Conservation (phyloP, 2,329 filamentous ascomycete genomes). For the Cordyceps javanica region DNA sequence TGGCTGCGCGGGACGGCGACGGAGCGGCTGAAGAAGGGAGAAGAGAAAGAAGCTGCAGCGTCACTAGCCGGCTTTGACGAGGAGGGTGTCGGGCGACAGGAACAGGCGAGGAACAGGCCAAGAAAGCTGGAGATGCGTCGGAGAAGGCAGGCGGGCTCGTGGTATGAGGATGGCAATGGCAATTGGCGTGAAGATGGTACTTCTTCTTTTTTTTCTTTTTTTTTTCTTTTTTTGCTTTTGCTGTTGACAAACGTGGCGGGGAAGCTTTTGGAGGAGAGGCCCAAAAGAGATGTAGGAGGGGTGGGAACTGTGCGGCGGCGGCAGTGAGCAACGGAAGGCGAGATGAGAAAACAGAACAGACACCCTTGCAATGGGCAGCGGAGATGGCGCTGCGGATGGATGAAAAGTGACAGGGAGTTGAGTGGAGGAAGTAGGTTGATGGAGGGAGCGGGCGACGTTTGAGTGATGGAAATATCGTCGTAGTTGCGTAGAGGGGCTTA, state of each 20-base stretch:
- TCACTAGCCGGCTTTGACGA: conserved; percentile 8
- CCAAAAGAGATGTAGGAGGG: background rate
- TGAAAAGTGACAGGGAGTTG: background rate
- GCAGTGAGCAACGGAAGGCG: no score
- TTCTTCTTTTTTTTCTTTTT: background rate
- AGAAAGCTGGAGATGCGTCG: background rate
- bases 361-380: background rate
- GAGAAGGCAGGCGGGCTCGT: background rate
- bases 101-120: background rate
- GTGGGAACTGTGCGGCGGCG: background rate
- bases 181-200: background rate
- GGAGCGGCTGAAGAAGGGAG: conserved; percentile 1
- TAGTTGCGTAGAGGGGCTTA: no score
- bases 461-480: background rate
- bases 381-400: background rate
- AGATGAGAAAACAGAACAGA: background rate
- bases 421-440: conserved; percentile 2
- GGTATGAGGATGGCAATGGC: background rate
- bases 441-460: background rate
- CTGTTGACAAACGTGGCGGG: background rate
- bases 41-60: background rate
- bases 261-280: conserved; percentile 3
- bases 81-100: background rate
- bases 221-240: background rate
- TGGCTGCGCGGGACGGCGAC: background rate